These are phyloP conservation scores for Candida lessepsii DNA, from an alignment of 805 yeast species.

Conservation along the genomic window DNA sequence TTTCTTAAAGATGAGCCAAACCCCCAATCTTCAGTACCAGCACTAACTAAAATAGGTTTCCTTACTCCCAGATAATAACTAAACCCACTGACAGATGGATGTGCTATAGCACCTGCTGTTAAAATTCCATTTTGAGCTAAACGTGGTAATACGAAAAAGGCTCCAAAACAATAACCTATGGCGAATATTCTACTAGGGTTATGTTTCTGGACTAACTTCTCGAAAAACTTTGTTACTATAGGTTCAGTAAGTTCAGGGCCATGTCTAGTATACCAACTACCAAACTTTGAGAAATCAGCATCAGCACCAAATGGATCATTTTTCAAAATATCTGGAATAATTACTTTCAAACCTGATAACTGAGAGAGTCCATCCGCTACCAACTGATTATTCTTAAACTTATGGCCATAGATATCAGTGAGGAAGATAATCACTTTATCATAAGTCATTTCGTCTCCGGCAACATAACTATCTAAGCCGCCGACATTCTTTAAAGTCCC, in stretches of 20 bases:
- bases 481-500: conserved; percentile 21
- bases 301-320: conserved; percentile 20
- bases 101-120: conserved; percentile 70
- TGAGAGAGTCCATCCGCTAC: conserved; percentile 27
- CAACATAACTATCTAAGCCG: conserved; percentile 29
- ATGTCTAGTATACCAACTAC: conserved; percentile 14
- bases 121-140: conserved; percentile 34
- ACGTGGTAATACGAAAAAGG: conserved; percentile 27
- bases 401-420: conserved; percentile 31
- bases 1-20: conserved; percentile 62
- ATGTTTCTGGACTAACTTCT: conserved; percentile 2
- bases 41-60: conserved; percentile 64
- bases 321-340: conserved; percentile 31
- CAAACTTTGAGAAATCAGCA: conserved; percentile 6
- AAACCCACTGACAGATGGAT: conserved; percentile 72
- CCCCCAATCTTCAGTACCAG: conserved; percentile 63
- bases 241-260: conserved; percentile 12
- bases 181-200: conserved; percentile 8
- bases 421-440: conserved; percentile 25
- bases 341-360: conserved; percentile 19
- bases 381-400: conserved; percentile 26
- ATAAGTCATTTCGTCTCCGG: conserved; percentile 22
- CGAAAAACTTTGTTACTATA: conserved; percentile 13
- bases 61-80: conserved; percentile 51
- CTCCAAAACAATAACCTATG: conserved; percentile 27